phyloP scores from a whole-genome alignment of 2,329 filamentous ascomycete genomes.

The Trichoderma lentiforme region DNA sequence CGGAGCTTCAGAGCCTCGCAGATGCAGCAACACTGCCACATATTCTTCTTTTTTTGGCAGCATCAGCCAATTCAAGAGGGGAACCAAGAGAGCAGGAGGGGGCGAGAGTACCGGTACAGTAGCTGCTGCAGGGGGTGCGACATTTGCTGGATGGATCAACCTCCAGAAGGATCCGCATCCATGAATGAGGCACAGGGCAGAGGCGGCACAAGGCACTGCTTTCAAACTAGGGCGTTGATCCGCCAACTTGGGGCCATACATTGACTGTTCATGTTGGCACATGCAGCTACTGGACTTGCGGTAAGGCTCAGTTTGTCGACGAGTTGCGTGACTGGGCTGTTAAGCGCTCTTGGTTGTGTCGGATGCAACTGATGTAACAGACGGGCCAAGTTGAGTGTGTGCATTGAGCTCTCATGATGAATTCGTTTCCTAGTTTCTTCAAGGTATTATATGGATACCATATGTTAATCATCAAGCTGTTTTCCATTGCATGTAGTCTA shows the following conservation, averaged over 20 bases:
- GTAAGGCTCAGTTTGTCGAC: not conserved
- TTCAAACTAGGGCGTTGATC: not conserved
- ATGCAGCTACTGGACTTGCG: not conserved
- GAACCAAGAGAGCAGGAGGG: not conserved
- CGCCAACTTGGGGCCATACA: not conserved
- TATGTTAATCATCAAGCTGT: too few species aligned
- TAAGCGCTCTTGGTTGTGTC: constrained; percentile 1
- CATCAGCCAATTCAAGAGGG: not conserved
- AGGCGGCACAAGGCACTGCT: not conserved
- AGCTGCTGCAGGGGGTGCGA: not conserved
- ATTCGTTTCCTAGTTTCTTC: not conserved
- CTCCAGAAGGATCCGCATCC: not conserved
- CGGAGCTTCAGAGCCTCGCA: not conserved
- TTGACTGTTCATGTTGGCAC: not conserved
- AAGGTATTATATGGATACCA: too few species aligned
- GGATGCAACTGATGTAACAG: not conserved
- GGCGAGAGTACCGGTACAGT: not conserved
- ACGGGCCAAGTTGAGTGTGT: not conserved
- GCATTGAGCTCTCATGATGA: not conserved
- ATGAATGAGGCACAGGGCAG: not conserved
- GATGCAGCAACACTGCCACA: not conserved
- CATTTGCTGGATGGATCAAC: not conserved
- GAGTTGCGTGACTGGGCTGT: not conserved
- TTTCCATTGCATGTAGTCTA: not conserved
- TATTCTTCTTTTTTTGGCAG: not conserved